Evolutionary conservation across 345 rosid species (phyloP), one percentile per base, ranked within the genome.

Genomic region (Lepidium didymum): DNA sequence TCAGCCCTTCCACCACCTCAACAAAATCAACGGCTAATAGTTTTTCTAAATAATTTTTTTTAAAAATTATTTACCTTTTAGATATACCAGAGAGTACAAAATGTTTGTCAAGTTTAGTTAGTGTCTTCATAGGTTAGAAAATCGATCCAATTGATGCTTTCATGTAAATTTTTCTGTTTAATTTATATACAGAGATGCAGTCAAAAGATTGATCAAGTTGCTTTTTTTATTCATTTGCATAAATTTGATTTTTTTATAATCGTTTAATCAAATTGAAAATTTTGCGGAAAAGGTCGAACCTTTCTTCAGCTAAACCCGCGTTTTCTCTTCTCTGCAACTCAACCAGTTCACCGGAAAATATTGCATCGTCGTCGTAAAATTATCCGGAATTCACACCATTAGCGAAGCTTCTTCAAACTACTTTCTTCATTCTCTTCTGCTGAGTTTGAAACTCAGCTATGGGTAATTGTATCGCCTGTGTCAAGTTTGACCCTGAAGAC

Each of bases 401-500:
- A 47, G 1, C 53, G 12, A 50, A 64, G 56, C 36, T 43, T 34
- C 55, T 51, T n/a, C n/a, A n/a, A n/a, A n/a, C n/a, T n/a, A n/a
- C n/a, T n/a, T n/a, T n/a, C n/a, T n/a, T n/a, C n/a, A n/a, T n/a
- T n/a, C n/a, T n/a, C n/a, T n/a, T n/a, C n/a, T n/a, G n/a, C n/a
- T n/a, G n/a, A n/a, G n/a, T n/a, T n/a, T n/a, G n/a, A n/a, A n/a
- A n/a, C n/a, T n/a, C 62, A 36, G 58, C 4, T 29, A 93, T 93
- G 98, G 98, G 98, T 34, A 93, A 93, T 77, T 93, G 98, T 36
- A 83, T 78, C 88, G 83, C 90, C 34, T 93, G 97, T 60, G 87
- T 90, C 14, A 82, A 83, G 64, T 85, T 90, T 27, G 66, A 65
- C 51, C 41, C 66, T 1, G 49, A 78, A 76, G 78, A 75, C 49